Percentiles rank a stretch among this genome's conserved stretches.
These are phyloP conservation scores for Aspergillus saccharolyticus DNA, from an alignment of 495 filamentous ascomycete species.

Conservation along the genomic window DNA sequence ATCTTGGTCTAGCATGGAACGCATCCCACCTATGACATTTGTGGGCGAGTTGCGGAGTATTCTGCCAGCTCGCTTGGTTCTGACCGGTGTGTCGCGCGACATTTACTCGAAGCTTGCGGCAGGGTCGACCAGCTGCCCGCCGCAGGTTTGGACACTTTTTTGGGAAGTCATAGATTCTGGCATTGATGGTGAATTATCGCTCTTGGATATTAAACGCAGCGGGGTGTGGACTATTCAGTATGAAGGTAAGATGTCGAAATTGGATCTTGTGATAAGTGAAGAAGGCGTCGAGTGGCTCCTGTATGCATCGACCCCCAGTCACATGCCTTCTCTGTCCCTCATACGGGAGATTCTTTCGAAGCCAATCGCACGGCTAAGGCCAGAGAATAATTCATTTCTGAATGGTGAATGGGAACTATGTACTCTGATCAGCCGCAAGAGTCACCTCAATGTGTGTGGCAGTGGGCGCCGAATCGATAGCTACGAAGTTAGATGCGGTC, in stretches of 20 bases:
- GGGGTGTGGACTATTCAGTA: conserved; percentile 51
- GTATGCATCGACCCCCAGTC: conserved; percentile 41
- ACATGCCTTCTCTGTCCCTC: conserved; percentile 33
- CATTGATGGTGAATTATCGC: conserved; percentile 38
- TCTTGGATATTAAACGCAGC: conserved; percentile 42
- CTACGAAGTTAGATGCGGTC: conserved; percentile 32
- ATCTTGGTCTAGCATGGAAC: conserved; percentile 16
- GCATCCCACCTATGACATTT: conserved; percentile 46
- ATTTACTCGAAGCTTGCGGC: conserved; percentile 22
- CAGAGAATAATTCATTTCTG: conserved; percentile 24
- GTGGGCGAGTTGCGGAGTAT: conserved; percentile 36
- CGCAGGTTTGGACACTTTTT: conserved; percentile 34
- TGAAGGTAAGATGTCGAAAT: conserved; percentile 38
- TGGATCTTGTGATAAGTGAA: conserved; percentile 46
- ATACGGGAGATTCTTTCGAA: conserved; percentile 44
- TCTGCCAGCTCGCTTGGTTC: conserved; percentile 43
- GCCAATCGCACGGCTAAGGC: conserved; percentile 53
- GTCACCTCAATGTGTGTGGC: conserved; percentile 20
- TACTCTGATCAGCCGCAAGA: conserved; percentile 32
- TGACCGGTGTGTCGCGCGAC: conserved; percentile 30
- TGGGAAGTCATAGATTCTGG: conserved; percentile 28
- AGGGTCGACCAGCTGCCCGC: conserved; percentile 4
- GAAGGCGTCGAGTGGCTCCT: conserved; percentile 48
- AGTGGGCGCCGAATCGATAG: conserved; percentile 20
- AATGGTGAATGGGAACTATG: conserved; percentile 51